These are phyloP conservation scores for Calamus simplicifolius DNA, from an alignment of 176 grass and related monocot genomes.

Conservation along the genomic window DNA sequence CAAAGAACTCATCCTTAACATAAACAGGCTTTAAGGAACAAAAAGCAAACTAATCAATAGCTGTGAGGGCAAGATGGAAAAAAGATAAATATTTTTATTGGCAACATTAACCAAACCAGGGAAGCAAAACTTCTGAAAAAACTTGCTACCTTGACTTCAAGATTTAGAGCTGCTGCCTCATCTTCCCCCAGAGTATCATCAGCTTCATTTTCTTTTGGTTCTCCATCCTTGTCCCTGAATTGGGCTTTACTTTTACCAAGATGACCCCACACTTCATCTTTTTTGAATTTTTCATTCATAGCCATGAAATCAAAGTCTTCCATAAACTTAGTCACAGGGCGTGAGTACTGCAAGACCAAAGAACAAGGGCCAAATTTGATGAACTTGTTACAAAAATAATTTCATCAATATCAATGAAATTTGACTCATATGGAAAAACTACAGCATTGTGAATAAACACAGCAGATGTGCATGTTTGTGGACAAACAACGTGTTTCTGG, in stretches of 20 bases:
- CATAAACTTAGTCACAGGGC: constrained; percentile 52
- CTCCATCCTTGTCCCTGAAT: constrained; percentile 18
- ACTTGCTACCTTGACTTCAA: constrained; percentile 33
- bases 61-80: neutral
- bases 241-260: constrained; percentile 75
- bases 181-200: constrained; percentile 45
- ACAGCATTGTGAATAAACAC: no score
- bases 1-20: constrained; percentile 96
- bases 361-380: neutral
- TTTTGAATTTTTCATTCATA: constrained; percentile 99
- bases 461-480: no score
- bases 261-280: constrained; percentile 97
- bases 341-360: constrained; percentile 31
- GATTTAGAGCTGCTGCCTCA: constrained; percentile 29
- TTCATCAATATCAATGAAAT: no score
- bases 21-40: constrained; percentile 50
- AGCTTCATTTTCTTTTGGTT: constrained; percentile 51
- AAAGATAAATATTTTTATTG: neutral
- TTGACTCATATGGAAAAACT: no score
- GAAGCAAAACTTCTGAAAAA: neutral
- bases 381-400: no score
- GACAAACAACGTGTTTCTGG: no score
- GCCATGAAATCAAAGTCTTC: constrained; percentile 96
- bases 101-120: neutral
- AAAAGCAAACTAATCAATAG: constrained; percentile 8